These are phyloP conservation scores for Isatis tinctoria DNA, from an alignment of 345 rosid genomes.

Conservation along the genomic window DNA sequence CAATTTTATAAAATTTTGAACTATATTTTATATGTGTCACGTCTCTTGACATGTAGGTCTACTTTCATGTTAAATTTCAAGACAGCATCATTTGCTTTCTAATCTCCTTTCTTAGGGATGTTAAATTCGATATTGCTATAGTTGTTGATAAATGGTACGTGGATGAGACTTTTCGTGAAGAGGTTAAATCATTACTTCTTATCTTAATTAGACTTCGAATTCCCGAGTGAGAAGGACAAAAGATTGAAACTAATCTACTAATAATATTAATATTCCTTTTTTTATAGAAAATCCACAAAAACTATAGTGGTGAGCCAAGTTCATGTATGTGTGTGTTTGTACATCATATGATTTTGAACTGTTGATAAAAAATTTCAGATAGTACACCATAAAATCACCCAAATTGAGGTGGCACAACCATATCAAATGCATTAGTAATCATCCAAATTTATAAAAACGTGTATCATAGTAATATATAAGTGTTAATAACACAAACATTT, in stretches of 20 bases:
- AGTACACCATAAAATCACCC: not conserved
- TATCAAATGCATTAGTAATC: not conserved
- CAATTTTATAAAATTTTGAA: not conserved
- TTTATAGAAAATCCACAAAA: not conserved
- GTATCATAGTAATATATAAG: not conserved
- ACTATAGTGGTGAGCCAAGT: not conserved
- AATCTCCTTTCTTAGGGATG: not conserved
- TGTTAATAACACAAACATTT: not conserved
- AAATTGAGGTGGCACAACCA: not conserved
- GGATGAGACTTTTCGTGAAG: not conserved
- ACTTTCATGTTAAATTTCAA: not conserved
- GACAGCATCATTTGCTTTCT: not conserved
- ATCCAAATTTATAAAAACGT: not conserved
- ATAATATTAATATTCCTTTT: not conserved
- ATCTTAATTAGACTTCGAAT: not conserved
- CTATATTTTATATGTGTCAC: too few species aligned
- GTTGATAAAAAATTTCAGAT: not conserved
- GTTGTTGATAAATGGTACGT: not conserved
- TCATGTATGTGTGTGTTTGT: not conserved
- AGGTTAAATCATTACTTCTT: not conserved
- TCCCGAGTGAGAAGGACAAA: not conserved
- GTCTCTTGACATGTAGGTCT: not conserved
- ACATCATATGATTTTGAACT: not conserved
- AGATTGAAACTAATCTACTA: not conserved
- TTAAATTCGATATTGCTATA: not conserved